A percentile compares a stretch with the other conserved stretches of the same genome.
These are phyloP conservation scores for Cichorium intybus DNA, from an alignment of 140 eudicot genomes.

Conservation along the genomic window DNA sequence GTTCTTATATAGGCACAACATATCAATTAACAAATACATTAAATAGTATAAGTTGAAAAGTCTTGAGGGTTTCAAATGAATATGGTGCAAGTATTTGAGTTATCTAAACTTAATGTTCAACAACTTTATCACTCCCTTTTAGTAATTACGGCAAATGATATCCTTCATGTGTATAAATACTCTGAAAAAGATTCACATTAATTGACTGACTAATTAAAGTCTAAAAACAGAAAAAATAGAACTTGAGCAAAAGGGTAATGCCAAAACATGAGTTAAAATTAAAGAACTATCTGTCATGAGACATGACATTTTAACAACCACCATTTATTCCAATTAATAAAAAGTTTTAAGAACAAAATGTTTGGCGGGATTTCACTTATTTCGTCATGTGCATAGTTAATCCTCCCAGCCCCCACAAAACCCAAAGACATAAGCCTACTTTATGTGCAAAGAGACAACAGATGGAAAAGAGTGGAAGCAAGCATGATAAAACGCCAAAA, in stretches of 20 bases:
- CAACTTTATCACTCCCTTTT: not conserved
- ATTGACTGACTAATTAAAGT: not conserved
- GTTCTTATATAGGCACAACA: too few relatives aligned
- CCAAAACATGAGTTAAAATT: slow-evolving; percentile 10
- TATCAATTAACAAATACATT: too few relatives aligned
- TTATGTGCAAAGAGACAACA: slow-evolving; percentile 45
- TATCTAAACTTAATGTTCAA: slow-evolving; percentile 10
- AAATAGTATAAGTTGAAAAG: too few relatives aligned
- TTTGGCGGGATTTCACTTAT: slow-evolving; percentile 11
- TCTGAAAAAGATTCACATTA: not conserved
- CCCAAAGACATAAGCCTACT: slow-evolving; percentile 49
- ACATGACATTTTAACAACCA: not conserved
- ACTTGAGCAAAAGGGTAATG: not conserved
- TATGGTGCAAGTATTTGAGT: too few relatives aligned
- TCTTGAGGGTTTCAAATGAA: too few relatives aligned
- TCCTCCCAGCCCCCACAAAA: slow-evolving; percentile 35
- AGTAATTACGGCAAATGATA: not conserved
- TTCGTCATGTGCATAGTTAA: slow-evolving; percentile 36
- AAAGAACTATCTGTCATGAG: not conserved
- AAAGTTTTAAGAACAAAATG: slow-evolving; percentile 1
- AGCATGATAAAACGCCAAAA: slow-evolving; percentile 52
- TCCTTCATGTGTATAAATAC: not conserved
- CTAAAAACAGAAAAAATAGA: not conserved
- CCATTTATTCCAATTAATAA: not conserved
- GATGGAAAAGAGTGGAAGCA: slow-evolving; percentile 32